Evolutionary conservation across 169 alveolate species (phyloP).

Genomic region (Cardiosporidium cionae): DNA sequence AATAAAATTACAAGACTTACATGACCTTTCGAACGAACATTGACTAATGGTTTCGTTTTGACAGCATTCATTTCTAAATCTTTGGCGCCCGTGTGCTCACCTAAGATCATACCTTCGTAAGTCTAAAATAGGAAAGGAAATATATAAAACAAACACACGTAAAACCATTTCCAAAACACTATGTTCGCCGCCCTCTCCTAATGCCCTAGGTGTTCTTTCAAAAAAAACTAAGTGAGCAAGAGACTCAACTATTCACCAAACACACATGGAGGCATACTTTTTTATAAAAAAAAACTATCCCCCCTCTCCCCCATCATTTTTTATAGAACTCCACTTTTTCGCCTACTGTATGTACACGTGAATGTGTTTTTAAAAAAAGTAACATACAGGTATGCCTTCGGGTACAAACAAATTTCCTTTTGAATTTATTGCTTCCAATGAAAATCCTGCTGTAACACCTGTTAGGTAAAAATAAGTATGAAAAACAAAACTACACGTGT

Average conservation of each 20-base stretch:
- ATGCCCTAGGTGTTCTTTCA: too few relatives aligned
- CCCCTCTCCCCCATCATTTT: too few relatives aligned
- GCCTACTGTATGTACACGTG: too few relatives aligned
- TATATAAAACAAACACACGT: neutral
- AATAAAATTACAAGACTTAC: too few relatives aligned
- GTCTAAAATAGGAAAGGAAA: neutral
- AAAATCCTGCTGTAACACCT: slow-evolving; percentile 74
- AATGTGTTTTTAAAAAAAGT: slow-evolving; percentile 30
- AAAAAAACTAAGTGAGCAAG: too few relatives aligned
- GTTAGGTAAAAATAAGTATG: neutral
- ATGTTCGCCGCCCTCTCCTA: too few relatives aligned
- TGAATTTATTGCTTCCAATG: slow-evolving; percentile 68
- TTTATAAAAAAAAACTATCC: too few relatives aligned
- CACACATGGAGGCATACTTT: too few relatives aligned
- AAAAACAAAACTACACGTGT: neutral
- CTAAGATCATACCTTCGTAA: slow-evolving; percentile 60
- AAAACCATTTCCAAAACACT: too few relatives aligned
- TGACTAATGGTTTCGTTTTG: slow-evolving; percentile 65
- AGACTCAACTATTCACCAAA: too few relatives aligned
- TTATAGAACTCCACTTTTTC: too few relatives aligned
- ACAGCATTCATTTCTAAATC: slow-evolving; percentile 72
- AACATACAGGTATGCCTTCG: slow-evolving; percentile 67
- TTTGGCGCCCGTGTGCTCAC: slow-evolving; percentile 60
- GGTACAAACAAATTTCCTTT: slow-evolving; percentile 69
- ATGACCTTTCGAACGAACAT: slow-evolving; percentile 62